Evolutionary conservation across 306 rosid species (phyloP).

Genomic region (Dicorynia guianensis): DNA sequence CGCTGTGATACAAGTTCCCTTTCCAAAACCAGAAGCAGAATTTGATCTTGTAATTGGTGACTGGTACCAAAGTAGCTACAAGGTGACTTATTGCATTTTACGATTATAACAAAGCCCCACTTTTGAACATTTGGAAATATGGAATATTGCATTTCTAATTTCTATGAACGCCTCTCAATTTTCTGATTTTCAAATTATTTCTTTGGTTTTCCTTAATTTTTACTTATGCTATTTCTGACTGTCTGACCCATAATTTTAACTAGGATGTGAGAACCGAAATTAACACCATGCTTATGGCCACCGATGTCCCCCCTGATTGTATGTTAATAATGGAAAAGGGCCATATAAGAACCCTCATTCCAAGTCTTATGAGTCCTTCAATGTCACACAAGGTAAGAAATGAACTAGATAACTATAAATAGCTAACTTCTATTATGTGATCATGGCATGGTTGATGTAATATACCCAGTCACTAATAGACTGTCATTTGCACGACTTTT

Average conservation of each 20-base stretch:
- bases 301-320: conserved; percentile 49
- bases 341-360: conserved; percentile 51
- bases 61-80: conserved; percentile 71
- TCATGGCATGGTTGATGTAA: no score
- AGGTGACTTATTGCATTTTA: conserved; percentile 49
- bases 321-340: conserved; percentile 76
- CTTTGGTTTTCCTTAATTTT: background rate
- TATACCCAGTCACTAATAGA: no score
- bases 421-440: background rate
- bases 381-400: conserved; percentile 67
- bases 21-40: conserved; percentile 76
- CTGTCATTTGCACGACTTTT: no score
- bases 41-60: conserved; percentile 84
- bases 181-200: background rate
- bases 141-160: background rate
- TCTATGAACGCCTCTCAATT: background rate
- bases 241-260: conserved; percentile 28
- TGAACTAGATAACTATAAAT: conserved; percentile 9
- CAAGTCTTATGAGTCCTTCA: conserved; percentile 59
- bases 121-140: conserved; percentile 7
- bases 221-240: conserved; percentile 9
- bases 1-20: conserved; percentile 65
- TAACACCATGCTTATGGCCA: background rate
- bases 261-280: conserved; percentile 56
- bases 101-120: background rate